Percentiles rank a stretch among this genome's conserved stretches.
phyloP scores from a whole-genome alignment of 768 basidiomycete species.

The Sarcomyxa edulis region DNA sequence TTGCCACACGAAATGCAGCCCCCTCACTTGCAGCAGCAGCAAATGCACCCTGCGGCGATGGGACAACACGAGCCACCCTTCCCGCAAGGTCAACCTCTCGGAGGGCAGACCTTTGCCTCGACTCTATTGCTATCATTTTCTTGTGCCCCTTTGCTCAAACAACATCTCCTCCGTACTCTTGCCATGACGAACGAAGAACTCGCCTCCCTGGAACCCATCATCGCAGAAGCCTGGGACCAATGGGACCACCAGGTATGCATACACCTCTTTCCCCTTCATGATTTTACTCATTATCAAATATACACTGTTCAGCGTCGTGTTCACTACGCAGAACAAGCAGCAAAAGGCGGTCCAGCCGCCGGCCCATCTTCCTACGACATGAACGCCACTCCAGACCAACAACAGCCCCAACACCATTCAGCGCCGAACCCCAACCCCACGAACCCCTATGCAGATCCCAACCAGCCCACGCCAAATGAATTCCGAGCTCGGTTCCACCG shows the following conservation, averaged over 20 bases:
- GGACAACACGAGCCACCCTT: conserved; percentile 53
- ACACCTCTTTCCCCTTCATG: neutral
- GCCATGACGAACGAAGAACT: conserved; percentile 78
- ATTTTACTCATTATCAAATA: conserved; percentile 3
- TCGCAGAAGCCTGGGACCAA: conserved; percentile 82
- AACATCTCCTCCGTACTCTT: conserved; percentile 66
- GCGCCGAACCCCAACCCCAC: conserved; percentile 17
- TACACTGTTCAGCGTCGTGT: conserved; percentile 27
- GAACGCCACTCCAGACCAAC: conserved; percentile 12
- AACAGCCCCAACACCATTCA: conserved; percentile 10
- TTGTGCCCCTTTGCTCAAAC: conserved; percentile 68
- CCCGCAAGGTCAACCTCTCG: conserved; percentile 48
- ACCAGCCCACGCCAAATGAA: conserved; percentile 32
- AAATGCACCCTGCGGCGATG: conserved; percentile 27
- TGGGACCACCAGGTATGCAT: conserved; percentile 79
- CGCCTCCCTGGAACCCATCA: conserved; percentile 69
- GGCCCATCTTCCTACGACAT: conserved; percentile 10
- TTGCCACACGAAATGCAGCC: conserved; percentile 37
- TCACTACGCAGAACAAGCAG: conserved; percentile 36
- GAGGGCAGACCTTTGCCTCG: conserved; percentile 77
- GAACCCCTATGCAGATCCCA: conserved; percentile 20
- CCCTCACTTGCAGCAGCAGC: conserved; percentile 24
- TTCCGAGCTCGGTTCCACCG: conserved; percentile 66
- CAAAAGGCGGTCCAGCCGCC: conserved; percentile 22
- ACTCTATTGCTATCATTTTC: conserved; percentile 74